phyloP scores from a whole-genome alignment of 2,329 filamentous ascomycete genomes.

The Ophiostoma novo-ulmi region DNA sequence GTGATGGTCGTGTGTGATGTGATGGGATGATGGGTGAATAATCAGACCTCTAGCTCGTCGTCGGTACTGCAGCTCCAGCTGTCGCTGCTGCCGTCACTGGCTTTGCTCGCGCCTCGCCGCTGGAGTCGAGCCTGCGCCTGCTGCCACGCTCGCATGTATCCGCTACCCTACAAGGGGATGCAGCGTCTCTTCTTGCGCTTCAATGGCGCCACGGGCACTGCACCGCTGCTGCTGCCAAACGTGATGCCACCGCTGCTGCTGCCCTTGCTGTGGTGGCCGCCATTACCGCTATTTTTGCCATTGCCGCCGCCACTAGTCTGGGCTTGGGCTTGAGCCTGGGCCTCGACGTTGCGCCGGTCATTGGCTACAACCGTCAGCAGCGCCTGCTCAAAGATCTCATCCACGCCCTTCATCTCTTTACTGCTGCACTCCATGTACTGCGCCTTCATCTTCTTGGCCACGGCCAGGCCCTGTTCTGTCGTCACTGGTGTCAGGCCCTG shows the following conservation, averaged over 20 bases:
- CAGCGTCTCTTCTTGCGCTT: slow-evolving; percentile 84
- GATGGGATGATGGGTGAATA: neutral
- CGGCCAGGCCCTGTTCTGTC: slow-evolving; percentile 77
- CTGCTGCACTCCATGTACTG: slow-evolving; percentile 98
- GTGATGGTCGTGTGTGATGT: neutral
- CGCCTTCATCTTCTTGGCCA: slow-evolving; percentile 90
- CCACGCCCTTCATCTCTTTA: slow-evolving; percentile 93
- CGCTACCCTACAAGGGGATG: slow-evolving; percentile 60
- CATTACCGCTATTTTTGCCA: slow-evolving; percentile 30
- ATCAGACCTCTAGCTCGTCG: neutral
- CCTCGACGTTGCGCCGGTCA: slow-evolving; percentile 60
- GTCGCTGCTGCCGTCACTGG: neutral
- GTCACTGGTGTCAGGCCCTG: slow-evolving; percentile 95
- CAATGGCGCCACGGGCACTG: slow-evolving; percentile 40
- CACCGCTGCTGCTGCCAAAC: slow-evolving; percentile 30
- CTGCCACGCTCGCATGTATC: slow-evolving; percentile 19
- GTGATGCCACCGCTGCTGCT: slow-evolving; percentile 35
- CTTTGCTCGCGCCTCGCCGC: neutral
- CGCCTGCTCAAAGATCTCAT: slow-evolving; percentile 91
- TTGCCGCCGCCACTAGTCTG: neutral
- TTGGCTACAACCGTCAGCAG: slow-evolving; percentile 85
- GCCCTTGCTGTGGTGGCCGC: slow-evolving; percentile 30
- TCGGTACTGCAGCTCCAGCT: neutral
- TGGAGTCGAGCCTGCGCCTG: slow-evolving; percentile 16
- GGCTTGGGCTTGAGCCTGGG: slow-evolving; percentile 34